Evolutionary conservation across 495 filamentous ascomycete genomes (phyloP).

Genomic region (Tuber borchii): DNA sequence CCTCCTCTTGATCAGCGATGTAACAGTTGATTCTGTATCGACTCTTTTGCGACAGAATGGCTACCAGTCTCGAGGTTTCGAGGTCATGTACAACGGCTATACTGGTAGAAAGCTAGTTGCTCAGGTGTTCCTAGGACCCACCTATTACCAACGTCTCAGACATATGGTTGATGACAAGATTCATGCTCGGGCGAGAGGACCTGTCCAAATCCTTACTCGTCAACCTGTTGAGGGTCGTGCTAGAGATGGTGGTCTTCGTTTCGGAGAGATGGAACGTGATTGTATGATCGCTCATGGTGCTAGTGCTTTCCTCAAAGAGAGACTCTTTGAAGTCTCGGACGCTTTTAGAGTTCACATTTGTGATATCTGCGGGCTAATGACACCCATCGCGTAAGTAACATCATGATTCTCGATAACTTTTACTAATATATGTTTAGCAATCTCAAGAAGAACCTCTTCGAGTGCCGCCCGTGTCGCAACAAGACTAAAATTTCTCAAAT

Average conservation of each 20-base stretch:
- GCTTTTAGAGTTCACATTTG: constrained; percentile 98
- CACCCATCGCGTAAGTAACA: constrained; percentile 85
- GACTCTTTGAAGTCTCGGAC: constrained; percentile 89
- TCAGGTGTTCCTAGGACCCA: constrained; percentile 94
- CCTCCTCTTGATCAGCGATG: constrained; percentile 48
- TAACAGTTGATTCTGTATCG: constrained; percentile 92
- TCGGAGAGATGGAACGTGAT: constrained; percentile 99
- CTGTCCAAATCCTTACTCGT: constrained; percentile 92
- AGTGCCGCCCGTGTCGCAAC: constrained; percentile 95
- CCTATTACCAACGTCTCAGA: constrained; percentile 96
- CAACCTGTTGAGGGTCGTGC: constrained; percentile 99
- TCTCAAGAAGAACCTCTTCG: constrained; percentile 85
- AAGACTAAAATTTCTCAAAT: constrained; percentile 97
- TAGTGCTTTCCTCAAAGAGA: constrained; percentile 90
- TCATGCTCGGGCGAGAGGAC: constrained; percentile 89
- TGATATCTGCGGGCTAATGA: constrained; percentile 98
- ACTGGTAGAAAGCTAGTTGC: constrained; percentile 86
- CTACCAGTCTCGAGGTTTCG: constrained; percentile 94
- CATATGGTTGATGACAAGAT: constrained; percentile 99
- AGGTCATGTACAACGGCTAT: constrained; percentile 98
- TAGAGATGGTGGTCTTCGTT: constrained; percentile 93
- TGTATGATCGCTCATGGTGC: constrained; percentile 99
- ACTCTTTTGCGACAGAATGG: constrained; percentile 80
- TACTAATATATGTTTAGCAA: constrained; percentile 56
- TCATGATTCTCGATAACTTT: constrained; percentile 6